A percentile compares a stretch with the other conserved stretches of the same genome.
Conservation (phyloP, 805 yeast species). For the Candida cerambycidarum region DNA sequence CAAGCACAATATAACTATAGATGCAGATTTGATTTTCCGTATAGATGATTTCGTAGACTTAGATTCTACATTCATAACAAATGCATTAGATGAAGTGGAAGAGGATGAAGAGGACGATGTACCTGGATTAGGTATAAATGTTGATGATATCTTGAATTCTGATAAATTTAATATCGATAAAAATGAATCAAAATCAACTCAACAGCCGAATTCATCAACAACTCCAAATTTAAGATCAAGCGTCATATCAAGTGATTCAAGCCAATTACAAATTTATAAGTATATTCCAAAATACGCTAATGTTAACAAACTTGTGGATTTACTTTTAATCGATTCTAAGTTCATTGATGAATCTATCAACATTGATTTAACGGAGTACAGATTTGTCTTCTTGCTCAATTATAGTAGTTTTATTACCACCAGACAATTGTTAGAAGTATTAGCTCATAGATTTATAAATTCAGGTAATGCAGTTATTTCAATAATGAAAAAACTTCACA, state of each 20-base stretch:
- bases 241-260: constrained; percentile 18
- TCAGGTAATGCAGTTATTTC: constrained; percentile 47
- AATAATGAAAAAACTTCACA: constrained; percentile 35
- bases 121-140: constrained; percentile 42
- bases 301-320: constrained; percentile 73
- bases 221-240: constrained; percentile 8
- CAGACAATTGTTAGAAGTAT: constrained; percentile 36
- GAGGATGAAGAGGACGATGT: constrained; percentile 36
- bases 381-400: constrained; percentile 42
- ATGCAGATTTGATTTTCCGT: constrained; percentile 33
- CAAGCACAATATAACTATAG: constrained; percentile 28
- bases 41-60: constrained; percentile 37
- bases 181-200: background rate
- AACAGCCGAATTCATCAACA: background rate
- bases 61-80: constrained; percentile 18
- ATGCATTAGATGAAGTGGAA: constrained; percentile 27
- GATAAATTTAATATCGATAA: constrained; percentile 32
- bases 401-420: constrained; percentile 42
- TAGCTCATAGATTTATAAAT: constrained; percentile 41
- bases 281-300: constrained; percentile 53
- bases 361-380: constrained; percentile 39
- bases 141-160: constrained; percentile 41
- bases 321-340: constrained; percentile 69
- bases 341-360: constrained; percentile 46
- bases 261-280: constrained; percentile 15